Percentiles rank a stretch among this genome's conserved stretches.
phyloP scores from a whole-genome alignment of 192 early-diverging fungal genomes.

The Dimargaris cristalligena region DNA sequence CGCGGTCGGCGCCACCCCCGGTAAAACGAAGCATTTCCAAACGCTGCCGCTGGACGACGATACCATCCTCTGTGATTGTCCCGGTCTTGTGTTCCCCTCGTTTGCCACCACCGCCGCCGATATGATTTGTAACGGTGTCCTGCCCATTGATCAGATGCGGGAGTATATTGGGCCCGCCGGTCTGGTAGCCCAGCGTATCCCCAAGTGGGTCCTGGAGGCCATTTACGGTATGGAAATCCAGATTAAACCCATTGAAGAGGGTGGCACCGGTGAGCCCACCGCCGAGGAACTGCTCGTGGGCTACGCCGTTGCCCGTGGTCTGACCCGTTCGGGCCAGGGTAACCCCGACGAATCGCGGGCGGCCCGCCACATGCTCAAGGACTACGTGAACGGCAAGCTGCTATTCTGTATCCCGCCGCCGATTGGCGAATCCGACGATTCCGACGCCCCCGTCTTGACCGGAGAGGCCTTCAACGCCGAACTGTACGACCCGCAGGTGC shows the following conservation, averaged over 20 bases:
- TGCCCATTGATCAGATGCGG: slow-evolving; percentile 96
- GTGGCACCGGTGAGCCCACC: slow-evolving; percentile 58
- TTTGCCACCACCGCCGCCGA: slow-evolving; percentile 98
- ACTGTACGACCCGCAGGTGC: slow-evolving; percentile 43
- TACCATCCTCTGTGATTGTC: slow-evolving; percentile 93
- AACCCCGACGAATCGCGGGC: slow-evolving; percentile 97
- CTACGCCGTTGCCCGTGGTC: slow-evolving; percentile 88
- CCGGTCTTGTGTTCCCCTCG: slow-evolving; percentile 95
- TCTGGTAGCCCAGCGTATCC: slow-evolving; percentile 68
- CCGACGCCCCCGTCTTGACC: slow-evolving; percentile 20
- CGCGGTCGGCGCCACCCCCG: slow-evolving; percentile 89
- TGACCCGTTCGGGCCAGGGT: slow-evolving; percentile 79
- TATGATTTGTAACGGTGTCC: slow-evolving; percentile 95
- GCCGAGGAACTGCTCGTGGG: slow-evolving; percentile 77
- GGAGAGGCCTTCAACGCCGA: slow-evolving; percentile 55
- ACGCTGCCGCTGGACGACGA: slow-evolving; percentile 79
- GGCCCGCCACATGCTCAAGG: slow-evolving; percentile 91
- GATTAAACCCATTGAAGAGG: slow-evolving; percentile 55
- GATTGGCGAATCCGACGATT: too few relatives aligned
- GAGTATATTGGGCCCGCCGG: slow-evolving; percentile 80
- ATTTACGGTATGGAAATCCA: slow-evolving; percentile 86
- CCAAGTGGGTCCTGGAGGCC: slow-evolving; percentile 70
- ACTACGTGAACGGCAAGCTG: slow-evolving; percentile 91
- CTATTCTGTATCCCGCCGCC: slow-evolving; percentile 75
- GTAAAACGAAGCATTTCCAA: slow-evolving; percentile 99